Conservation (phyloP, 1,284 basidiomycete species). For the Cutaneotrichosporon sp. region DNA sequence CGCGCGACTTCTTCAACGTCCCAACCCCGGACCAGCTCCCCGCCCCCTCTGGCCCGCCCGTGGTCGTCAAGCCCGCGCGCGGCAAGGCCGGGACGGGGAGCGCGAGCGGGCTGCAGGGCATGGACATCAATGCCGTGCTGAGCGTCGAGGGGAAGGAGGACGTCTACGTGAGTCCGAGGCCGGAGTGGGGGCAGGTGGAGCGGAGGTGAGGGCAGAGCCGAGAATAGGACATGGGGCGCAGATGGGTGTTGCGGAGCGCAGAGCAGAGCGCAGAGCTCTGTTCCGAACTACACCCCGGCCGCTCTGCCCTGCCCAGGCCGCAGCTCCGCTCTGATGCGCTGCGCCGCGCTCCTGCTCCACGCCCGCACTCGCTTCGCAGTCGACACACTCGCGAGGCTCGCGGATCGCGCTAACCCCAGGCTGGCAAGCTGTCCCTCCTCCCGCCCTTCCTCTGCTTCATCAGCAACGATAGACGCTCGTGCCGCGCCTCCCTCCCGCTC, state of each 20-base stretch:
- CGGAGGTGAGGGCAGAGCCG: too few species aligned
- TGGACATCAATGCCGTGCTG: conserved; percentile 89
- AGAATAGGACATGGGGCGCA: too few species aligned
- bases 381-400: neutral
- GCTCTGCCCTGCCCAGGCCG: too few species aligned
- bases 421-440: conserved; percentile 86
- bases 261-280: too few species aligned
- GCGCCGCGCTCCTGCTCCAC: neutral
- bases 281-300: too few species aligned
- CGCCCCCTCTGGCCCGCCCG: conserved; percentile 36
- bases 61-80: conserved; percentile 33
- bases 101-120: conserved; percentile 55
- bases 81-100: conserved; percentile 11
- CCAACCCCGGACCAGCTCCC: conserved; percentile 56
- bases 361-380: neutral
- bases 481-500: conserved; percentile 87
- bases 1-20: conserved; percentile 79
- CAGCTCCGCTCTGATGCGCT: too few species aligned
- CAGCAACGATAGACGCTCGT: conserved; percentile 88
- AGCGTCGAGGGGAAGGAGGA: conserved; percentile 83
- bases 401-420: conserved; percentile 58
- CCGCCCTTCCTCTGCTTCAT: conserved; percentile 89
- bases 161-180: conserved; percentile 73
- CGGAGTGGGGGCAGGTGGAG: neutral
- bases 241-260: too few species aligned